Evolutionary conservation across 768 basidiomycete species (phyloP).

Genomic region (Cyclocybe cylindracea): DNA sequence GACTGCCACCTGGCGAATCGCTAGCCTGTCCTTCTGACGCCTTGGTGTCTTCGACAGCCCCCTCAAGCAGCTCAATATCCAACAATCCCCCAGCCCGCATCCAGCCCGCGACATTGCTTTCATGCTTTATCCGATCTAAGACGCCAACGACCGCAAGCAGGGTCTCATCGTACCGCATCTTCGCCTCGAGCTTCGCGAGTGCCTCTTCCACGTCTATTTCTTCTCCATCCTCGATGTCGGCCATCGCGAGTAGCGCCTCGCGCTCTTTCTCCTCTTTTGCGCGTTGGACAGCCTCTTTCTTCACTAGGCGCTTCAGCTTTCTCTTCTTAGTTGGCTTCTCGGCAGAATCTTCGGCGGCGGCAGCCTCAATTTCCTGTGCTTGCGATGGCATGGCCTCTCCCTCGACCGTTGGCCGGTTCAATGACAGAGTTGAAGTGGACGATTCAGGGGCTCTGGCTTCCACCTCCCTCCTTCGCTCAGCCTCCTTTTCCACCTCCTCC

Average conservation of each 20-base stretch:
- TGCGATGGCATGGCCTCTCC: neutral
- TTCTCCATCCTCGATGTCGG: neutral
- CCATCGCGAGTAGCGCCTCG: conserved; percentile 7
- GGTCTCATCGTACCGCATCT: conserved; percentile 46
- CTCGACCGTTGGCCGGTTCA: neutral
- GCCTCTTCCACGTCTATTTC: conserved; percentile 1
- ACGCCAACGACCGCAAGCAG: conserved; percentile 70
- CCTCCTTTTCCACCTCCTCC: neutral
- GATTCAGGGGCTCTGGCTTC: neutral
- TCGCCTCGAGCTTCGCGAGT: neutral
- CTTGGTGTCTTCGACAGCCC: neutral
- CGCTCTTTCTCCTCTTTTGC: conserved; percentile 12
- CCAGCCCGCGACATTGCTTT: conserved; percentile 72
- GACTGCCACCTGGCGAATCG: too few species aligned
- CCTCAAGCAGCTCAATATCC: neutral
- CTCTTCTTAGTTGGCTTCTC: conserved; percentile 6
- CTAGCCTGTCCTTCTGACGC: too few species aligned
- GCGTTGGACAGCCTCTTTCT: conserved; percentile 6
- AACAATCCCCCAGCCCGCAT: conserved; percentile 57
- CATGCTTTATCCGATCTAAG: conserved; percentile 55
- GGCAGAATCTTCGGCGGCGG: neutral
- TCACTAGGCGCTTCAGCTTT: conserved; percentile 12
- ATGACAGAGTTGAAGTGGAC: neutral
- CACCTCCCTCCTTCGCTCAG: neutral
- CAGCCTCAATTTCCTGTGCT: neutral